phyloP scores from a whole-genome alignment of 2,329 filamentous ascomycete species.

The Blastomyces emzantsi region DNA sequence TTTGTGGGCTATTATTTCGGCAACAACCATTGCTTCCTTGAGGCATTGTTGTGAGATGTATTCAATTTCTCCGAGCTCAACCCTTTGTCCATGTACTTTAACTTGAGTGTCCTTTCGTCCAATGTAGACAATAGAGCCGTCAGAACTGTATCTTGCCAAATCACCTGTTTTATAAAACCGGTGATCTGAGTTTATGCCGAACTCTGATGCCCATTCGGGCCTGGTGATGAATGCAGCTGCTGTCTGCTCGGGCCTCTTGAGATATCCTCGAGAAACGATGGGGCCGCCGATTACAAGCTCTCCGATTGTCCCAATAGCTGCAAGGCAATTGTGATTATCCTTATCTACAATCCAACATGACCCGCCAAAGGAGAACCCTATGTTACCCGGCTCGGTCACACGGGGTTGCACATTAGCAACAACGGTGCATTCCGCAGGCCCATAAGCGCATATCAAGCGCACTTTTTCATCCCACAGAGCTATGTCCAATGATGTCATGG shows the following conservation, averaged over 20 bases:
- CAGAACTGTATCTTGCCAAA: conserved; percentile 19
- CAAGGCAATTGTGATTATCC: conserved; percentile 15
- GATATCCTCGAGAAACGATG: conserved; percentile 30
- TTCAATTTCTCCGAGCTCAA: conserved; percentile 27
- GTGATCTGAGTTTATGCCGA: not conserved
- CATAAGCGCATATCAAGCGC: conserved; percentile 32
- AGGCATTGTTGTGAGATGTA: conserved; percentile 16
- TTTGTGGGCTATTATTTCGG: conserved; percentile 13
- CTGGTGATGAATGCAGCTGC: conserved; percentile 17
- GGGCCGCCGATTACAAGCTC: conserved; percentile 36
- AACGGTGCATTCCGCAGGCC: conserved; percentile 14
- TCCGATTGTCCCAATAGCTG: conserved; percentile 31
- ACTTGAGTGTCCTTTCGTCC: conserved; percentile 49
- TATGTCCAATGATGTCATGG: conserved; percentile 22
- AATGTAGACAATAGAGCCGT: conserved; percentile 19
- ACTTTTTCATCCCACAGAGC: conserved; percentile 23
- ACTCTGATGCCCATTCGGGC: conserved; percentile 16
- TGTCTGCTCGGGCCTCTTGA: conserved; percentile 21
- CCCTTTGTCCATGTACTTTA: conserved; percentile 43
- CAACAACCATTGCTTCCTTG: conserved; percentile 12
- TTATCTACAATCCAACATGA: conserved; percentile 21
- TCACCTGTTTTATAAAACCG: conserved; percentile 23
- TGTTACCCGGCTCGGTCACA: conserved; percentile 11
- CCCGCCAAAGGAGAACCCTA: conserved; percentile 13
- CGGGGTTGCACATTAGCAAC: not conserved